These are phyloP conservation scores for Magnaporthiopsis rhizophila DNA, from an alignment of 2,329 filamentous ascomycete genomes.

Conservation along the genomic window DNA sequence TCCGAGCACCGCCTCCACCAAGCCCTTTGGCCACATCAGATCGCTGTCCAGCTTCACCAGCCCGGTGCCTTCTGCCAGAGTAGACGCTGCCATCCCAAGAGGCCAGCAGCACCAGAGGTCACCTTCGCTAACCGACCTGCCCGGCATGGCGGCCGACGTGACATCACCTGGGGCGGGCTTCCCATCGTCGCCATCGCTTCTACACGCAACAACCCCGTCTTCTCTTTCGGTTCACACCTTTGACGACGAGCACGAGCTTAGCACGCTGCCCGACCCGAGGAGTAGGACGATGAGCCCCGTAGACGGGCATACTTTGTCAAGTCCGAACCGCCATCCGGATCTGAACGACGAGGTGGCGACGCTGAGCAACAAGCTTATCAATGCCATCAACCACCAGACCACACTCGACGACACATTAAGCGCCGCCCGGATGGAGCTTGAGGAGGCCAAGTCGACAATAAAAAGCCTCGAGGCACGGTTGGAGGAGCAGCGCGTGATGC, in stretches of 20 bases:
- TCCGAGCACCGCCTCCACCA: constrained; percentile 22
- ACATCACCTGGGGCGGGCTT: constrained; percentile 15
- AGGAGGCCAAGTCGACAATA: constrained; percentile 60
- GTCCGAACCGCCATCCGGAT: constrained; percentile 41
- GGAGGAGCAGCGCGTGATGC: constrained; percentile 61
- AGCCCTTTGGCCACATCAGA: constrained; percentile 39
- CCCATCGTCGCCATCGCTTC: constrained; percentile 7
- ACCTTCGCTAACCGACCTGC: constrained; percentile 28
- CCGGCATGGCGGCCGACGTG: constrained; percentile 26
- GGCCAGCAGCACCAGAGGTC: constrained; percentile 15
- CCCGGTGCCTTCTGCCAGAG: constrained; percentile 25
- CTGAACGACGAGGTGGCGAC: constrained; percentile 71
- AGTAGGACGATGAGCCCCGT: constrained; percentile 42
- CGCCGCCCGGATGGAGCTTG: constrained; percentile 74
- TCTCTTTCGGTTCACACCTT: constrained; percentile 25
- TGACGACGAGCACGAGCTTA: constrained; percentile 53
- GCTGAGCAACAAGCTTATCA: constrained; percentile 90
- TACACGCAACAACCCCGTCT: background rate
- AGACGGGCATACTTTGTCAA: constrained; percentile 24
- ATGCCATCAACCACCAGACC: constrained; percentile 95
- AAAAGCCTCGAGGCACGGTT: constrained; percentile 57
- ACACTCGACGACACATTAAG: constrained; percentile 82
- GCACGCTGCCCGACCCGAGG: constrained; percentile 60
- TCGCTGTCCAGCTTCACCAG: constrained; percentile 43
- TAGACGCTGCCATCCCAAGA: constrained; percentile 28